Conservation (phyloP, 2,329 filamentous ascomycete genomes). For the Aspergillus awamori region DNA sequence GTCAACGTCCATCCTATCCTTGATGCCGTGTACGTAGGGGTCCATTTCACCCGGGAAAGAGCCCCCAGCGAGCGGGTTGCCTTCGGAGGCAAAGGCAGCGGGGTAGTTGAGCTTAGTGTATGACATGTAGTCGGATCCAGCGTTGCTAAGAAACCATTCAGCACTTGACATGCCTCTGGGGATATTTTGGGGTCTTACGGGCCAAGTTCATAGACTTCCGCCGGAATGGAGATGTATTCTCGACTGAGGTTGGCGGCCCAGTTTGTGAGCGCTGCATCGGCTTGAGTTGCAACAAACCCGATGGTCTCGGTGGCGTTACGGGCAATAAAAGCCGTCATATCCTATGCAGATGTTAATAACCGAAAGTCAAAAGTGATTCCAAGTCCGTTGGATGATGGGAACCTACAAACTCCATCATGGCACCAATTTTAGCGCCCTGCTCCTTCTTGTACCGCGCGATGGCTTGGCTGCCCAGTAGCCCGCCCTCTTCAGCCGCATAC, state of each 20-base stretch:
- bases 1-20: constrained; percentile 5
- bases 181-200: background rate
- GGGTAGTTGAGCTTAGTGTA: constrained; percentile 10
- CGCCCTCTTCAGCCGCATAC: constrained; percentile 7
- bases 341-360: background rate
- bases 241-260: constrained; percentile 2
- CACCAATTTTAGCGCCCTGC: background rate
- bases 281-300: constrained; percentile 3
- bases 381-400: background rate
- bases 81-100: constrained; percentile 6
- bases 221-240: constrained; percentile 7
- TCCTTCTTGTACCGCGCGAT: constrained; percentile 8
- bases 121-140: constrained; percentile 9
- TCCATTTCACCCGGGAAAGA: background rate
- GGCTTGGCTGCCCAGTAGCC: constrained; percentile 5
- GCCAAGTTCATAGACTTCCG: constrained; percentile 2
- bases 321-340: constrained; percentile 9
- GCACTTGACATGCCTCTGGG: background rate
- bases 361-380: too few species aligned
- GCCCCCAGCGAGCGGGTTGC: background rate
- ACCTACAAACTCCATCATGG: constrained; percentile 9
- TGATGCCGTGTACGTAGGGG: constrained; percentile 3
- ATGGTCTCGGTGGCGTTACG: constrained; percentile 6
- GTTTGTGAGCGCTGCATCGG: constrained; percentile 4
- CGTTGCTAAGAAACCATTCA: background rate